Evolutionary conservation across 345 rosid species (phyloP), one percentile per base, ranked within the genome.

Genomic region (Pistacia vera): DNA sequence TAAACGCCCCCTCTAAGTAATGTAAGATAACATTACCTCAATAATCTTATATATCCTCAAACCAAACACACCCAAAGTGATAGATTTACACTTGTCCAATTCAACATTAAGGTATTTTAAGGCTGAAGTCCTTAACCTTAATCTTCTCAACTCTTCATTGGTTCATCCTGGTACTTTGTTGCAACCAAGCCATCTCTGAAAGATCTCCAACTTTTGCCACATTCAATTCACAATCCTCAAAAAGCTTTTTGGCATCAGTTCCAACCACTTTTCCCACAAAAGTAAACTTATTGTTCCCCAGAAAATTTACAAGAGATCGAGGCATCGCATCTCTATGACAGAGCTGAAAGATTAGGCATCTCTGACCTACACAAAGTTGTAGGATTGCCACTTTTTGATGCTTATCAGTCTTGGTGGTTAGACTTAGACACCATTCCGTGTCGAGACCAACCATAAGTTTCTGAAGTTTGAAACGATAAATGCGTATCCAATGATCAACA

Each of bases 211-310:
- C 10, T 5, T 49, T 46, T 2, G 13, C 51, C 14, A 68, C 79
- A 11, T 10, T 1, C 67, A 75, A 5, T 2, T 28, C 51, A 20
- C 59, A 49, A 46, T 75, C 68, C 16, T 59, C 13, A 11, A 2
- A 3, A 1, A 75, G 73, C 49, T 33, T 60, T 1, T 6, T 0
- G 1, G 61, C 73, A 13, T 76, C 73, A 0, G 7, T 59, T 17
- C 8, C 13, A 12, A 76, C 30, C 33, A 7, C 73, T 68, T 68
- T 68, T 2, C 79, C 73, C 7, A 76, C 68, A 14, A 76, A 76
- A 0, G 61, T 59, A 17, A 68, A 11, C 18, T 3, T 11, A 1
- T 59, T 8, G 67, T 48, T 13, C 4, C 68, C 68, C 11, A 68
- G 61, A 59, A 68, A 75, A n/a, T 48, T 17, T 11, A 18, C 30